These are phyloP conservation scores for Hirsutella thompsonii DNA, from an alignment of 2,329 filamentous ascomycete genomes.

Conservation along the genomic window DNA sequence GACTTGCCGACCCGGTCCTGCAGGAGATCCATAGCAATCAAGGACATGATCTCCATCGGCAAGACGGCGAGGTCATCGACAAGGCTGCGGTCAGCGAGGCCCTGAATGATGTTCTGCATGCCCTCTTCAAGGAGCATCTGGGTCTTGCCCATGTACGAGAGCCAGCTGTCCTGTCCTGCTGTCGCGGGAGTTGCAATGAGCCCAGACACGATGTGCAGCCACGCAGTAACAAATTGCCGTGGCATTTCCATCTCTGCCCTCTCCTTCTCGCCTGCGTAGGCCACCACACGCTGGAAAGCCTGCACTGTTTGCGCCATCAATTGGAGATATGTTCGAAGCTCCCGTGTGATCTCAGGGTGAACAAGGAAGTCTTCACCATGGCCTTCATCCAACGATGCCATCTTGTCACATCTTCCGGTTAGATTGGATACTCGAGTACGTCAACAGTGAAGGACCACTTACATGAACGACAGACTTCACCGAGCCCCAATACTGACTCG, in stretches of 20 bases:
- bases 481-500: conserved; percentile 31
- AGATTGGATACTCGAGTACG: background rate
- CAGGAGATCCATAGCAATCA: conserved; percentile 25
- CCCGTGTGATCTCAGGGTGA: background rate
- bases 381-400: conserved; percentile 6
- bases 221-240: conserved; percentile 22
- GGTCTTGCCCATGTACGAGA: conserved; percentile 16
- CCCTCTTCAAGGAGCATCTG: conserved; percentile 19
- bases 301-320: conserved; percentile 13
- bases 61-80: conserved; percentile 23
- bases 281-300: conserved; percentile 16
- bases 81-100: conserved; percentile 17
- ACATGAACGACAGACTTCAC: conserved; percentile 16
- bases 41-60: conserved; percentile 28
- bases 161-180: conserved; percentile 9
- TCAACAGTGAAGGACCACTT: conserved; percentile 3
- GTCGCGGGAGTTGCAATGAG: conserved; percentile 16
- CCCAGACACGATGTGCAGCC: conserved; percentile 27
- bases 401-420: background rate
- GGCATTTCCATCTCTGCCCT: conserved; percentile 19
- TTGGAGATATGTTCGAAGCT: conserved; percentile 7
- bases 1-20: conserved; percentile 23
- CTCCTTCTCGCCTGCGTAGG: conserved; percentile 13
- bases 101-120: conserved; percentile 22
- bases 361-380: background rate